Conservation (phyloP, 768 basidiomycete species). For the Termitomyces heimii region DNA sequence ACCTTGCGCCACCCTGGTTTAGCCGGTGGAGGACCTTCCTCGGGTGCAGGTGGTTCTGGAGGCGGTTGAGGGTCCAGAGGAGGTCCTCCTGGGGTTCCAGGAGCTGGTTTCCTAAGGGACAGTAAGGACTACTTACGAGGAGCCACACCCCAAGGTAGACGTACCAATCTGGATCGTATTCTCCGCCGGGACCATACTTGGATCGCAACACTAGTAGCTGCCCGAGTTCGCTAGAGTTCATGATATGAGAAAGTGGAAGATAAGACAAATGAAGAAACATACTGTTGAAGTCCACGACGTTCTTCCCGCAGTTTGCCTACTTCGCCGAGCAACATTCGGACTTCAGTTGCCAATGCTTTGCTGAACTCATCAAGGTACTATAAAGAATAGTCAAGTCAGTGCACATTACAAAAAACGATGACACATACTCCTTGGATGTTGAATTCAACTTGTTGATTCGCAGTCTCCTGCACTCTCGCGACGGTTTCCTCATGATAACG, state of each 20-base stretch:
- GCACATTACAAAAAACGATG: neutral
- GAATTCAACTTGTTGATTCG: constrained; percentile 72
- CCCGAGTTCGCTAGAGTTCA: constrained; percentile 59
- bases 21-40: constrained; percentile 28
- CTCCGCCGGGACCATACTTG: constrained; percentile 80
- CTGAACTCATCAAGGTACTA: constrained; percentile 88
- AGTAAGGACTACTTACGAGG: neutral
- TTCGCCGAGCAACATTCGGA: constrained; percentile 76
- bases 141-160: constrained; percentile 2
- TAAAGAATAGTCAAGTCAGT: constrained; percentile 1
- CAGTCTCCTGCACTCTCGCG: constrained; percentile 61
- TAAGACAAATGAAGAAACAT: constrained; percentile 24
- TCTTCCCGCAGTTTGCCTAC: constrained; percentile 82
- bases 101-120: constrained; percentile 36
- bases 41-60: constrained; percentile 29
- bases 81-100: constrained; percentile 36
- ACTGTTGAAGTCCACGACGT: constrained; percentile 74
- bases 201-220: constrained; percentile 62
- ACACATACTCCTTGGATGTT: constrained; percentile 74
- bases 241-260: neutral
- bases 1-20: constrained; percentile 63
- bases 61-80: constrained; percentile 26
- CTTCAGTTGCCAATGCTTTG: constrained; percentile 76
- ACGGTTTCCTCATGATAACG: constrained; percentile 66
- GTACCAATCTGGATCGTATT: constrained; percentile 81